Conservation (phyloP, 768 basidiomycete species). For the Panellus pusillus region DNA sequence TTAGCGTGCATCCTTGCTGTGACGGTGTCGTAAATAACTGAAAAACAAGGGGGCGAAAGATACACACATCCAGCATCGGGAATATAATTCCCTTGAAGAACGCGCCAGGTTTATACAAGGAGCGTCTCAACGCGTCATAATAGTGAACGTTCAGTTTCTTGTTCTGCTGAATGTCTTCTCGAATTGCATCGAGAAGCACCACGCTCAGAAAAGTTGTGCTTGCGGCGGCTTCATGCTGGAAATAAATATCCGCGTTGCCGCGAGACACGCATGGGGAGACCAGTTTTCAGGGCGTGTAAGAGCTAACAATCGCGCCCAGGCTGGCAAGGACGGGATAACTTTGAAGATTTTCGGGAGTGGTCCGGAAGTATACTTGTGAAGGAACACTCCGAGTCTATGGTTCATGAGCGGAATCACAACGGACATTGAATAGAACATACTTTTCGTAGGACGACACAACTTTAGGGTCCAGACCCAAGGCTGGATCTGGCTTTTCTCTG, state of each 20-base stretch:
- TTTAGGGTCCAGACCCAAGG: conserved; percentile 86
- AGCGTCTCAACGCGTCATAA: conserved; percentile 89
- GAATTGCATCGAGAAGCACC: conserved; percentile 84
- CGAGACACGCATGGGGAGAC: conserved; percentile 93
- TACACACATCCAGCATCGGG: conserved; percentile 84
- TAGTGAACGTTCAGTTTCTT: conserved; percentile 92
- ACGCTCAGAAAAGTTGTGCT: conserved; percentile 87
- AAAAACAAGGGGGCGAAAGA: not conserved
- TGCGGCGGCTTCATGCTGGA: conserved; percentile 96
- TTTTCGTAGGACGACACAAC: conserved; percentile 93
- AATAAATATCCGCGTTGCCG: conserved; percentile 93
- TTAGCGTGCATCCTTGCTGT: conserved; percentile 78
- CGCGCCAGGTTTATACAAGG: conserved; percentile 94
- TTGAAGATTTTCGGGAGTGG: conserved; percentile 97
- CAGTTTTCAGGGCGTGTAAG: conserved; percentile 90
- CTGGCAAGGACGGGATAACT: conserved; percentile 91
- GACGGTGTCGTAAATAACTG: not conserved
- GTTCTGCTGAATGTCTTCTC: conserved; percentile 84
- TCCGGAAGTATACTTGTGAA: conserved; percentile 90
- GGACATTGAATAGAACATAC: conserved; percentile 45
- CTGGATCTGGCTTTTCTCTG: conserved; percentile 68
- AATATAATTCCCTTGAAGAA: conserved; percentile 99
- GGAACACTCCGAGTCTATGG: conserved; percentile 76
- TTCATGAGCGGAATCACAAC: not conserved
- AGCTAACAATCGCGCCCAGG: conserved; percentile 95